phyloP scores from a whole-genome alignment of 164 flowering plant genomes.

The Aristolochia fimbriata region DNA sequence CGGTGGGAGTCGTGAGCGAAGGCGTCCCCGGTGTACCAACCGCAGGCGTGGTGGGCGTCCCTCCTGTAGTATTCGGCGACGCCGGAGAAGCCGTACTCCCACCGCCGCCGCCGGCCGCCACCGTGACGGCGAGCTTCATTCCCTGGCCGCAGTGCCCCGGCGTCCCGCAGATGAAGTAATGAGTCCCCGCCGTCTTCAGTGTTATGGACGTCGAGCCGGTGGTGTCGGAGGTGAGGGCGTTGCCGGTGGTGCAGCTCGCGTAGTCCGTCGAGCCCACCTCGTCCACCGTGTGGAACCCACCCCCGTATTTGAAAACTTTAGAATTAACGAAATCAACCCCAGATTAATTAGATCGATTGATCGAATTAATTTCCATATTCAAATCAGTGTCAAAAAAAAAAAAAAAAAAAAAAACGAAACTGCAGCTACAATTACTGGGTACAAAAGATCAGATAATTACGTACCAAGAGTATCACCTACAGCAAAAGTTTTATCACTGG shows the following conservation, averaged over 20 bases:
- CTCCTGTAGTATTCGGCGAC: constrained; percentile 1
- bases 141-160: constrained; percentile 37
- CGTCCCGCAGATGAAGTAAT: constrained; percentile 40
- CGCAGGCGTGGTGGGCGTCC: constrained; percentile 1
- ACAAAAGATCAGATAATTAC: constrained; percentile 3
- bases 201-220: constrained; percentile 26
- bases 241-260: constrained; percentile 21
- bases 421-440: too few relatives aligned
- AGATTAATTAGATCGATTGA: too few relatives aligned
- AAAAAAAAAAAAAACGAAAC: too few relatives aligned
- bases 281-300: constrained; percentile 28
- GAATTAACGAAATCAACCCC: too few relatives aligned
- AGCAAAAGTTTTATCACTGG: constrained; percentile 26
- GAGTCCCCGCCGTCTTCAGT: constrained; percentile 34
- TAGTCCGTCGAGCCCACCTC: constrained; percentile 41
- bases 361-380: too few relatives aligned
- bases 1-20: neutral
- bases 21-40: constrained; percentile 1
- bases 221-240: constrained; percentile 24
- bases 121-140: constrained; percentile 42
- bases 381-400: too few relatives aligned
- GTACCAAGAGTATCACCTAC: constrained; percentile 39
- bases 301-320: constrained; percentile 34
- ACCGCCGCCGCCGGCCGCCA: constrained; percentile 5
- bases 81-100: constrained; percentile 4